Base-by-base conservation (phyloP, 192 early-diverging fungal genomes). In the Podila epigama region DNA sequence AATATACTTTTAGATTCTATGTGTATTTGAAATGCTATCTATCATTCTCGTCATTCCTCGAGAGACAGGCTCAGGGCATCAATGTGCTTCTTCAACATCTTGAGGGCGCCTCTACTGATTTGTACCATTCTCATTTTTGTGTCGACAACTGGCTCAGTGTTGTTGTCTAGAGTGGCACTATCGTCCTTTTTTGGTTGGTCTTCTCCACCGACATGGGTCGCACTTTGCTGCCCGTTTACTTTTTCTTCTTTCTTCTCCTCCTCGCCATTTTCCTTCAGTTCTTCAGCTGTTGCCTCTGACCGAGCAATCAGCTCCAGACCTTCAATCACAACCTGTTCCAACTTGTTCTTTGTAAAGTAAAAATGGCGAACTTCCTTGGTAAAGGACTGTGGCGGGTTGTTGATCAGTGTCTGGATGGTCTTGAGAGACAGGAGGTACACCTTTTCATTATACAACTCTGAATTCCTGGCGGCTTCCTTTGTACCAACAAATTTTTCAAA, bases 401-500 rank as follows among this genome's bases (percentile, higher is more conserved):
- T 66, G 60, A 80, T 28, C 53, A 70, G 42, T 50, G 57, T 80
- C 57, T 69, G 68, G 68, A 68, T 44, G 12, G 72, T 69, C 71
- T 71, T 72, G 31, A 87, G 37, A 6, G 81, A 81, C 20, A 89
- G 50, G 25, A 89, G 63, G 51, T 81, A 88, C 3, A 84, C 85
- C 13, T 86, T 86, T 41, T 89, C 88, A 55, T 87, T 89, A 62
- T 89, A 89, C 48, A 86, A 39, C n/a, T 63, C 60, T 25, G 82
- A 69, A 41, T 83, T 83, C 18, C 69, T 62, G 4, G 44, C 69
- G 0, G 82, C 88, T 53, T 89, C 87, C n/a, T 68, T 33, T 2
- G 82, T 86, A 6, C 84, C 84, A 39, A 86, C 52, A 59, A 83
- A 84, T 54, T 82, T 82, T 56, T 88, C 88, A 50, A 82, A 89